A percentile compares a stretch with the other conserved stretches of the same genome.
phyloP scores from a whole-genome alignment of 139 green algal species.

The Coccomyxa sp. region DNA sequence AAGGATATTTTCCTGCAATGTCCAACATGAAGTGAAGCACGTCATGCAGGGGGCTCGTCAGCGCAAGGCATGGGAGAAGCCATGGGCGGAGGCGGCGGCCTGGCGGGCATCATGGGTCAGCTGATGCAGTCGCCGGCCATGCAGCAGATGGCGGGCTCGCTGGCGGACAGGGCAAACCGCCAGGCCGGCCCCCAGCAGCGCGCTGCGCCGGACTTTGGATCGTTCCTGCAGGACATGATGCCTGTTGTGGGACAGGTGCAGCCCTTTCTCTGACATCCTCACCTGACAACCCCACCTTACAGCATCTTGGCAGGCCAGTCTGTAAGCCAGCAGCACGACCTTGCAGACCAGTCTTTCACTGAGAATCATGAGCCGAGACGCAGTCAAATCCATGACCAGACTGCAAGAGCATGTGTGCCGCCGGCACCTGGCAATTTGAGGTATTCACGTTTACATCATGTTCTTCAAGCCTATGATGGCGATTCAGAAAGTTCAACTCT shows the following conservation, averaged over 20 bases:
- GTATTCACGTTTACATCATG: too few species aligned
- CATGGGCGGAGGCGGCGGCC: background rate
- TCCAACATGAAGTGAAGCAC: too few species aligned
- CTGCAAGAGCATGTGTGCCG: too few species aligned
- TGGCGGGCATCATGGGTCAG: conserved; percentile 16
- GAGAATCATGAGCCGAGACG: background rate
- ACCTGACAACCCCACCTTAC: background rate
- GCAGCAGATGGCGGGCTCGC: conserved; percentile 27
- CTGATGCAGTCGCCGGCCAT: conserved; percentile 25
- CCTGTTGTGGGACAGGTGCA: conserved; percentile 2
- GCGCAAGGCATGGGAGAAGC: background rate
- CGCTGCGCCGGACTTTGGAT: background rate
- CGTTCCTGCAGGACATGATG: background rate
- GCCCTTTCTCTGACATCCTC: background rate
- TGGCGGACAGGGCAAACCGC: background rate
- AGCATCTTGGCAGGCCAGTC: background rate
- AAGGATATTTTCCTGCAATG: too few species aligned
- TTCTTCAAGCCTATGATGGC: too few species aligned
- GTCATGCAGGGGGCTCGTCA: too few species aligned
- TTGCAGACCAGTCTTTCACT: background rate
- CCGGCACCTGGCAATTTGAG: background rate
- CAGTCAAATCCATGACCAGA: background rate
- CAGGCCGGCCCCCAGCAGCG: background rate
- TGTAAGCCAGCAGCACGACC: background rate
- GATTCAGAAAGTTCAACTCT: too few species aligned